phyloP scores from a whole-genome alignment of 1,284 basidiomycete genomes.

The Takashimella koratensis region DNA sequence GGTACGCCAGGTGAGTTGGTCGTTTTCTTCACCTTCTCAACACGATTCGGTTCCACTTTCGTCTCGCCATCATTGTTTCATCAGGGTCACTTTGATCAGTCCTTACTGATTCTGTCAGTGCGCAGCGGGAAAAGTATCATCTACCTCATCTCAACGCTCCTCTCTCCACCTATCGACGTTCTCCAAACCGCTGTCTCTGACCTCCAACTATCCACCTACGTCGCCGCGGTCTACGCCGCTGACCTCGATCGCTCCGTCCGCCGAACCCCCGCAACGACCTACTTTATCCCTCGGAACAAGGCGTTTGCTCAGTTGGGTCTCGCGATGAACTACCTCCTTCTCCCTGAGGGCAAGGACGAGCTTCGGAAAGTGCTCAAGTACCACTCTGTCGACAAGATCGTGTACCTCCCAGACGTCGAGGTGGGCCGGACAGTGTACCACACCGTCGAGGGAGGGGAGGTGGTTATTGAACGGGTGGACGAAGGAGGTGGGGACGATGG shows the following conservation, averaged over 20 bases:
- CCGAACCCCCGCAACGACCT: constrained; percentile 66
- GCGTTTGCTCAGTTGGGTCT: constrained; percentile 87
- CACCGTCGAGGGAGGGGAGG: constrained; percentile 49
- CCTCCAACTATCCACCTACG: constrained; percentile 80
- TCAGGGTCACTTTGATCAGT: too few species aligned
- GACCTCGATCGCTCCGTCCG: constrained; percentile 69
- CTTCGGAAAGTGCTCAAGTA: constrained; percentile 78
- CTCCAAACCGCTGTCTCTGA: constrained; percentile 77
- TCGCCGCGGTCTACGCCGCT: constrained; percentile 83
- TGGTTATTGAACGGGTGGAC: constrained; percentile 36
- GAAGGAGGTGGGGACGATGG: neutral
- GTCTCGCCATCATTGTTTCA: too few species aligned
- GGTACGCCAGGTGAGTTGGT: constrained; percentile 64
- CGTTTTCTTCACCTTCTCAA: too few species aligned
- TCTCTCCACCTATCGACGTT: constrained; percentile 76
- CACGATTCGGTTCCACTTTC: too few species aligned
- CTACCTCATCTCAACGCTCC: constrained; percentile 81
- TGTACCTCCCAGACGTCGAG: constrained; percentile 60
- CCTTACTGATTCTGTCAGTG: constrained; percentile 53
- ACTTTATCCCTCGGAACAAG: constrained; percentile 81
- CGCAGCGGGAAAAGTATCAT: constrained; percentile 73
- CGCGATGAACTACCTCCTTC: constrained; percentile 79
- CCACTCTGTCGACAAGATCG: constrained; percentile 72
- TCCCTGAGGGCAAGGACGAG: constrained; percentile 65
- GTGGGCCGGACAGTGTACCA: constrained; percentile 34